phyloP scores from a whole-genome alignment of 1,284 basidiomycete species.

The Ganoderma leucocontextum region DNA sequence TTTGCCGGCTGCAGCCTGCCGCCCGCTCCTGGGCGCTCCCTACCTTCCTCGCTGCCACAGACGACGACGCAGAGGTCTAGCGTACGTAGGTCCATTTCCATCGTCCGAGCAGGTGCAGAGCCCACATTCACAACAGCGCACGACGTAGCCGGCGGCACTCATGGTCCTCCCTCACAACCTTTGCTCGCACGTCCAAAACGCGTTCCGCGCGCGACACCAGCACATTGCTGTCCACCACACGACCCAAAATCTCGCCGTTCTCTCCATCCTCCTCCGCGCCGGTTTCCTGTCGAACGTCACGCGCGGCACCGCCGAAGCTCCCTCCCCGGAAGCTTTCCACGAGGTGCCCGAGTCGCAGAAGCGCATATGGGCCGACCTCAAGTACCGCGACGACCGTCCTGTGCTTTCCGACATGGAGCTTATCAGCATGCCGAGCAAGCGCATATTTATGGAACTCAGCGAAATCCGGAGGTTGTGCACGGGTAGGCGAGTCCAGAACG shows the following conservation, averaged over 20 bases:
- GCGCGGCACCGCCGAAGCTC: constrained; percentile 76
- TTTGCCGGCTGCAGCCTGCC: not conserved
- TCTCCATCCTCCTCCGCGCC: constrained; percentile 85
- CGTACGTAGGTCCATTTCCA: not conserved
- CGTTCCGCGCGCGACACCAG: constrained; percentile 83
- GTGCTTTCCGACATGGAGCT: constrained; percentile 80
- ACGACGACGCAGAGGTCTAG: not conserved
- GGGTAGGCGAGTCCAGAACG: constrained; percentile 72
- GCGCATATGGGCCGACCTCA: constrained; percentile 90
- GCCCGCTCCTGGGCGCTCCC: constrained; percentile 6
- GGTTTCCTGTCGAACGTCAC: constrained; percentile 87
- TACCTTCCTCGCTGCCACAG: not conserved
- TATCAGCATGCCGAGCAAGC: constrained; percentile 78
- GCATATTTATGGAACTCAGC: constrained; percentile 74
- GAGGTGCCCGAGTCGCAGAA: constrained; percentile 63
- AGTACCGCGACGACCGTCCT: constrained; percentile 87
- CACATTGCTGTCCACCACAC: constrained; percentile 79
- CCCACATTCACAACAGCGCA: not conserved
- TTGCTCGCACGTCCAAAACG: constrained; percentile 87
- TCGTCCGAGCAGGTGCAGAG: not conserved
- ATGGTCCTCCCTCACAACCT: constrained; percentile 74
- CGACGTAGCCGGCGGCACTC: not conserved
- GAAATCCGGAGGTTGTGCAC: constrained; percentile 82
- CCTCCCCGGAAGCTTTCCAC: constrained; percentile 70
- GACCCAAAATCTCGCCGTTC: constrained; percentile 84